Percentiles rank a stretch among this genome's conserved stretches.
Conservation (phyloP, 2,329 filamentous ascomycete species). For the Aspergillus sp. region DNA sequence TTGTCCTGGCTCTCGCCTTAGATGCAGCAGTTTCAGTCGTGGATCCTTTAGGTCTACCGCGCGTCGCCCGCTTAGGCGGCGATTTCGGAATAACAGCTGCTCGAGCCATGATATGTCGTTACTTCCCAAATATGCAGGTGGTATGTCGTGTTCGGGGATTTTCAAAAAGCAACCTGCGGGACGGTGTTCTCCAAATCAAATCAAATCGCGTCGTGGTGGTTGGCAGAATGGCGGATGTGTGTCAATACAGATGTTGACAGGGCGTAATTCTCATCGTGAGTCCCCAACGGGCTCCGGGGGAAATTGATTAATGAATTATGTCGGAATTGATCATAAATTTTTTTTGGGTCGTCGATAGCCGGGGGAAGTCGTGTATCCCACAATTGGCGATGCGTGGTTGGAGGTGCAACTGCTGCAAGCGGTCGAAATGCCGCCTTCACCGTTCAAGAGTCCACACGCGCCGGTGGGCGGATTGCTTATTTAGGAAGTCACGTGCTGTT, state of each 20-base stretch:
- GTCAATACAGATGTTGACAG: background rate
- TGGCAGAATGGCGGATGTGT: background rate
- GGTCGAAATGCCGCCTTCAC: background rate
- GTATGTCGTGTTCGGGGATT: background rate
- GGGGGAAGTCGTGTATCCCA: no score
- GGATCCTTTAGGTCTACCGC: conserved; percentile 11
- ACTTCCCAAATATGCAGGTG: background rate
- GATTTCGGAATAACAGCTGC: conserved; percentile 20
- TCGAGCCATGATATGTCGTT: conserved; percentile 16
- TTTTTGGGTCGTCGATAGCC: background rate
- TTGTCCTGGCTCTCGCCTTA: conserved; percentile 5
- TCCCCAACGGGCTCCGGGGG: background rate
- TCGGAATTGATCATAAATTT: background rate
- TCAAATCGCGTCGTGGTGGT: background rate
- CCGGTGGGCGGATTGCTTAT: conserved; percentile 4
- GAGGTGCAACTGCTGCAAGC: background rate
- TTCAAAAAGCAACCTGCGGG: no score
- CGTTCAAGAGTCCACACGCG: background rate
- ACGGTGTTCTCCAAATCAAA: no score
- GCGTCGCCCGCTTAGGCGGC: conserved; percentile 15
- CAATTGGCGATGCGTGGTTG: no score
- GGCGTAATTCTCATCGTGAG: conserved; percentile 1
- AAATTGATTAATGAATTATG: background rate
- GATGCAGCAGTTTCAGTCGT: conserved; percentile 1
- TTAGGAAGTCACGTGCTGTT: conserved; percentile 9